Percentiles rank a stretch among this genome's conserved stretches.
These are phyloP conservation scores for Fusarium acutatum DNA, from an alignment of 2,329 filamentous ascomycete species.

Conservation along the genomic window DNA sequence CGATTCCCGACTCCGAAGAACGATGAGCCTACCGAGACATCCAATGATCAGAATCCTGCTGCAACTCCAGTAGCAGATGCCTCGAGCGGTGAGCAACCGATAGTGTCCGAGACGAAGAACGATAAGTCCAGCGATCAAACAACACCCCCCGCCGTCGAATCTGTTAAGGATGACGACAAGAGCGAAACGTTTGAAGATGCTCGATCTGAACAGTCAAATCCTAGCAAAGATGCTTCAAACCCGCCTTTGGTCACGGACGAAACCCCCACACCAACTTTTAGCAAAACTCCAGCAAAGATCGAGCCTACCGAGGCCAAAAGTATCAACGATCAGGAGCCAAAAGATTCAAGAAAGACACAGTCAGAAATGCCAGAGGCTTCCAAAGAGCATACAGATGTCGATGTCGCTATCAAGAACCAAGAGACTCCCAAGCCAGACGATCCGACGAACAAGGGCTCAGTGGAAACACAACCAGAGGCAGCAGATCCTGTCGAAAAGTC, in stretches of 20 bases:
- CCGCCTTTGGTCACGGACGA: not conserved
- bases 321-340: not conserved
- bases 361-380: not conserved
- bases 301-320: slow-evolving; percentile 12
- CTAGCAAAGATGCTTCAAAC: slow-evolving; percentile 14
- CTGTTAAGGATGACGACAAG: slow-evolving; percentile 45
- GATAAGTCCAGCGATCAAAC: slow-evolving; percentile 1
- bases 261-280: not conserved
- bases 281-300: slow-evolving; percentile 8
- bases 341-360: not conserved
- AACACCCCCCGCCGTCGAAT: not conserved
- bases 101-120: not conserved
- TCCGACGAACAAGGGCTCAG: not conserved
- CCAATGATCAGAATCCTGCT: slow-evolving; percentile 7
- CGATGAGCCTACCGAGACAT: slow-evolving; percentile 25
- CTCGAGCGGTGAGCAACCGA: slow-evolving; percentile 8
- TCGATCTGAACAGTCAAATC: slow-evolving; percentile 46
- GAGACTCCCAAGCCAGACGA: slow-evolving; percentile 10
- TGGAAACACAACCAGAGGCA: not conserved
- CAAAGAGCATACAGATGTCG: slow-evolving; percentile 7
- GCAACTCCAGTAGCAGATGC: not conserved
- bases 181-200: slow-evolving; percentile 50
- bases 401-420: slow-evolving; percentile 3
- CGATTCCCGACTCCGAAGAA: slow-evolving; percentile 52
- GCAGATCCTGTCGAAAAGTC: slow-evolving; percentile 1